Conservation (phyloP, 805 yeast genomes). For the Barnettozyma sp. region DNA sequence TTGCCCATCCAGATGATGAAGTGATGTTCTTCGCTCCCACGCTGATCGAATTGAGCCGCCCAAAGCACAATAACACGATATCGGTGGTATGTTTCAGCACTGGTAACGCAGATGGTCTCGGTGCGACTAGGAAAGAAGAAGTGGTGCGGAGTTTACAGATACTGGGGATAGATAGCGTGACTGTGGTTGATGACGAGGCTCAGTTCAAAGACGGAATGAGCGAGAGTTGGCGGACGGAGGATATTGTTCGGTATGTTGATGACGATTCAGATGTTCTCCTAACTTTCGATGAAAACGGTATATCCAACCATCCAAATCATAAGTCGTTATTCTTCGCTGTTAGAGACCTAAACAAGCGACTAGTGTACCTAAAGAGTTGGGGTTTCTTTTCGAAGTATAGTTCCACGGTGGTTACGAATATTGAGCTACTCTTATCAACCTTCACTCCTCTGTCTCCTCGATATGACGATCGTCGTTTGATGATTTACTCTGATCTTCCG, state of each 20-base stretch:
- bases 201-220: constrained; percentile 64
- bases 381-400: constrained; percentile 40
- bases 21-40: constrained; percentile 95
- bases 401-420: constrained; percentile 27
- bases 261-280: constrained; percentile 38
- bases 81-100: constrained; percentile 63
- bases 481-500: constrained; percentile 31
- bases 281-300: constrained; percentile 79
- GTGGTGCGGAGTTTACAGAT: constrained; percentile 45
- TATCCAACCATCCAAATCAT: constrained; percentile 88
- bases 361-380: constrained; percentile 30
- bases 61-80: constrained; percentile 43
- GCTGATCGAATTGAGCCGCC: constrained; percentile 43
- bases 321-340: constrained; percentile 49
- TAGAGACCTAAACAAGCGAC: constrained; percentile 8
- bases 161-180: constrained; percentile 40
- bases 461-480: too few species aligned
- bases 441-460: too few species aligned
- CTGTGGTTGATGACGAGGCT: constrained; percentile 41
- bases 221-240: constrained; percentile 49
- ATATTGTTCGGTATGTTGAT: constrained; percentile 34
- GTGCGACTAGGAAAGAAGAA: constrained; percentile 55
- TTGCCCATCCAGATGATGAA: constrained; percentile 98
- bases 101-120: constrained; percentile 76
- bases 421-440: constrained; percentile 2